These are phyloP conservation scores for Neonectria punicea DNA, from an alignment of 2,329 filamentous ascomycete species.

Conservation along the genomic window DNA sequence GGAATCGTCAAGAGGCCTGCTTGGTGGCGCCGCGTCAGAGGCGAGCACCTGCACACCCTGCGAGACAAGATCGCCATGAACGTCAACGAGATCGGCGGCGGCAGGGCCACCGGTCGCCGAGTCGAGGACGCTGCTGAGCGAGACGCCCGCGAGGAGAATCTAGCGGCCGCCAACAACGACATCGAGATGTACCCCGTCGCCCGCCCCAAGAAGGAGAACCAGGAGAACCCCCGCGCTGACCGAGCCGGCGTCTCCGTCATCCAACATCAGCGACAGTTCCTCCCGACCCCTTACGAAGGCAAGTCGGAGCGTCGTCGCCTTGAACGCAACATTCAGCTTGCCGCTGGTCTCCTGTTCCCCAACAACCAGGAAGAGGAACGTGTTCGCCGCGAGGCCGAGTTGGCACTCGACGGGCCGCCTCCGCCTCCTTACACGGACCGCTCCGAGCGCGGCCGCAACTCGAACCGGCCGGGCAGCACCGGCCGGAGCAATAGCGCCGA, in stretches of 20 bases:
- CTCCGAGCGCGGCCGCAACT: conserved; percentile 40
- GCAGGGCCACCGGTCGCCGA: conserved; percentile 55
- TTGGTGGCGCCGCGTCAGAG: conserved; percentile 71
- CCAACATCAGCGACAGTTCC: conserved; percentile 26
- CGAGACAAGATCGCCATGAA: conserved; percentile 65
- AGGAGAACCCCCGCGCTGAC: conserved; percentile 46
- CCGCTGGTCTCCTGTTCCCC: conserved; percentile 62
- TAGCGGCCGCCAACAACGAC: conserved; percentile 45
- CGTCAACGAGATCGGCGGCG: conserved; percentile 64
- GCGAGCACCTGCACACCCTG: conserved; percentile 56
- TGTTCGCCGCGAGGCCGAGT: conserved; percentile 50
- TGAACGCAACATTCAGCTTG: conserved; percentile 57
- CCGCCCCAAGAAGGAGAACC: conserved; percentile 14
- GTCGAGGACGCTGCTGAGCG: conserved; percentile 54
- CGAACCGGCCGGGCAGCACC: conserved; percentile 44
- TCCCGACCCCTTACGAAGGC: conserved; percentile 49
- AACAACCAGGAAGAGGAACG: conserved; percentile 45
- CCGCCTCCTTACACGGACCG: conserved; percentile 53
- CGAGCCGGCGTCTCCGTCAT: conserved; percentile 45
- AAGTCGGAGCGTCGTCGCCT: conserved; percentile 57
- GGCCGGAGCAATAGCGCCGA: conserved; percentile 58
- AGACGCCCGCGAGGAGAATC: conserved; percentile 46
- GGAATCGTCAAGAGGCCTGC: conserved; percentile 69
- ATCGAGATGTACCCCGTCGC: conserved; percentile 53
- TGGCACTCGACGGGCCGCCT: conserved; percentile 57